phyloP scores from a whole-genome alignment of 2,329 filamentous ascomycete species.

The Diplodia intermedia region DNA sequence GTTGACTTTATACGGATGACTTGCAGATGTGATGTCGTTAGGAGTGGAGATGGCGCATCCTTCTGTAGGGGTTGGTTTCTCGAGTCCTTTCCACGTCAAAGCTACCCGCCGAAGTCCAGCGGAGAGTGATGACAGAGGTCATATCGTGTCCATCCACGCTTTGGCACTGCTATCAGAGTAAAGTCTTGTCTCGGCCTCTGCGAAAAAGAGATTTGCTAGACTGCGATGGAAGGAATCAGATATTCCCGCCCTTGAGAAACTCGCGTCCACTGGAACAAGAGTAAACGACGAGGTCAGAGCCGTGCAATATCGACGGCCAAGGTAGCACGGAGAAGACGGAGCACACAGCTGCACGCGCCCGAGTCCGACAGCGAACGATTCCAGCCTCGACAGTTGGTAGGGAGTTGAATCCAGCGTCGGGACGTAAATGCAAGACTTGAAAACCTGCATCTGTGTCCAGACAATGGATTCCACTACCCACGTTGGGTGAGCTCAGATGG shows the following conservation, averaged over 20 bases:
- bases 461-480: no score
- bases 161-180: neutral
- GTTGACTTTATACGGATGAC: neutral
- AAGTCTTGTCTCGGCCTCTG: neutral
- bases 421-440: no score
- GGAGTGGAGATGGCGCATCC: neutral
- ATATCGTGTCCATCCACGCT: neutral
- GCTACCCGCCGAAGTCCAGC: neutral
- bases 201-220: neutral
- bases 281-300: neutral
- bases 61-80: neutral
- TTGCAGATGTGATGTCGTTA: neutral
- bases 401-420: no score
- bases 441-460: no score
- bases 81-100: neutral
- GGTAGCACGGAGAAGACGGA: neutral
- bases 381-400: no score
- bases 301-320: neutral
- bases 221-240: neutral
- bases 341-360: neutral
- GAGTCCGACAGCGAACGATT: neutral
- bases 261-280: neutral
- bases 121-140: neutral
- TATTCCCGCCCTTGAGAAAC: neutral
- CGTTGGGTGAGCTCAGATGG: no score